Conservation (phyloP, 2,329 filamentous ascomycete species). For the Davidsoniella neocaledoniae region DNA sequence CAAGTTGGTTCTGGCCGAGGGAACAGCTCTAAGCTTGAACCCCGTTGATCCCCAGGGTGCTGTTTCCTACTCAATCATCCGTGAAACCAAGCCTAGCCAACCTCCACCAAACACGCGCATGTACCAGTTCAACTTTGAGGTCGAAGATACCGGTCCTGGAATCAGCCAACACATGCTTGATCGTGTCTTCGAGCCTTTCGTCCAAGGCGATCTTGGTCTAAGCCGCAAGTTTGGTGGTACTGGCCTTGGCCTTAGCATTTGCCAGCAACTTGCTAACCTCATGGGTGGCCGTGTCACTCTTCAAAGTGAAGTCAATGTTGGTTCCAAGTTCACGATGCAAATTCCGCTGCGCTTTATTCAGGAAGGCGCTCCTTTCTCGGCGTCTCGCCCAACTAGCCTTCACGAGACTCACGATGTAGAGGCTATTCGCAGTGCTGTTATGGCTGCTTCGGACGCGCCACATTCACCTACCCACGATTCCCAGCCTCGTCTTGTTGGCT, state of each 20-base stretch:
- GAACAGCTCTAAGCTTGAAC: constrained; percentile 45
- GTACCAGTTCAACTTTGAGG: constrained; percentile 73
- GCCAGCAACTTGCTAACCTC: constrained; percentile 64
- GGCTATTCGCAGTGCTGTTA: constrained; percentile 15
- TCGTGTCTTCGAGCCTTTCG: constrained; percentile 83
- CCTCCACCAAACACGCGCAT: constrained; percentile 45
- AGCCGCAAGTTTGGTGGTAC: constrained; percentile 86
- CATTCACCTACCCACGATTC: constrained; percentile 39
- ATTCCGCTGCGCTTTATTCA: constrained; percentile 66
- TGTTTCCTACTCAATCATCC: constrained; percentile 27
- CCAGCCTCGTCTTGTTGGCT: constrained; percentile 63
- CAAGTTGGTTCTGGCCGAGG: constrained; percentile 18
- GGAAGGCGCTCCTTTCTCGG: constrained; percentile 35
- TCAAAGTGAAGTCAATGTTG: constrained; percentile 52
- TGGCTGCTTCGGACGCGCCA: constrained; percentile 16
- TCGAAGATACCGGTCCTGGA: constrained; percentile 74
- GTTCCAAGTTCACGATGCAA: constrained; percentile 66
- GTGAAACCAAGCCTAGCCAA: constrained; percentile 41
- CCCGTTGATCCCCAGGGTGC: constrained; percentile 39
- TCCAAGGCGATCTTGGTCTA: constrained; percentile 77
- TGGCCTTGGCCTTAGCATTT: constrained; percentile 75
- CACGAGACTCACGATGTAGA: constrained; percentile 19
- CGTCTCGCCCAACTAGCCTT: constrained; percentile 31
- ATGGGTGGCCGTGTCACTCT: constrained; percentile 68
- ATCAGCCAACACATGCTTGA: constrained; percentile 64